Evolutionary conservation across 148 eudicot genomes (phyloP), one percentile per base, ranked within the genome.

Genomic region (Vaccinium vitisidaea): DNA sequence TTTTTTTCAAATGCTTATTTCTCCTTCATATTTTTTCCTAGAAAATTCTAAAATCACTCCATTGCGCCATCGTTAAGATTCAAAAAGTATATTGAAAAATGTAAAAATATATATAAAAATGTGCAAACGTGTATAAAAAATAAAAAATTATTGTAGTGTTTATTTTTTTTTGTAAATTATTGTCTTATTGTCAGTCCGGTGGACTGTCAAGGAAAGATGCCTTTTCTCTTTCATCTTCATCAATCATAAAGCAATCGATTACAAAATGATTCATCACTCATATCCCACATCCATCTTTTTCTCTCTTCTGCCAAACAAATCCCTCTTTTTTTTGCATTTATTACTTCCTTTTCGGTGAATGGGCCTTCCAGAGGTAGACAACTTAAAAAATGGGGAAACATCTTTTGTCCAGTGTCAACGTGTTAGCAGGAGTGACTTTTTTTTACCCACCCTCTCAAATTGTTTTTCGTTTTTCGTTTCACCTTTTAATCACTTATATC

Each of bases 191-290:
- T 43, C 46, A 43, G 2, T 1, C 6, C 6, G 6, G 46, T 43
- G 0, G 6, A 5, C 7, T 43, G 46, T 43, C 46, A 43, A 5
- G 6, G 0, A 0, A 43, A 43, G 5, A 0, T 43, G 46, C 46
- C 48, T 15, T 56, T 18, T 83, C 54, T 74, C 81, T 48, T 75
- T 63, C 49, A 25, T 59, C 69, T 46, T 18, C 75, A 61, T 82
- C 90, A 89, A 89, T 89, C 90, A 86, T 89, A 86, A 89, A 89
- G 87, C 90, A 89, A 84, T 89, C 82, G 90, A 89, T 89, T 86
- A 86, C 90, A 84, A 86, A 89, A 89, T 89, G 88, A 89, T 89
- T 86, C 84, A 79, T 25, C 23, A 21, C 74, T 65, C 71, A 78
- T 48, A 81, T 84, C 88, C 85, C 90, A 84, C 87, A 86, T 86